phyloP scores from a whole-genome alignment of 805 yeast species.

The Zygotorulaspora danielsina region DNA sequence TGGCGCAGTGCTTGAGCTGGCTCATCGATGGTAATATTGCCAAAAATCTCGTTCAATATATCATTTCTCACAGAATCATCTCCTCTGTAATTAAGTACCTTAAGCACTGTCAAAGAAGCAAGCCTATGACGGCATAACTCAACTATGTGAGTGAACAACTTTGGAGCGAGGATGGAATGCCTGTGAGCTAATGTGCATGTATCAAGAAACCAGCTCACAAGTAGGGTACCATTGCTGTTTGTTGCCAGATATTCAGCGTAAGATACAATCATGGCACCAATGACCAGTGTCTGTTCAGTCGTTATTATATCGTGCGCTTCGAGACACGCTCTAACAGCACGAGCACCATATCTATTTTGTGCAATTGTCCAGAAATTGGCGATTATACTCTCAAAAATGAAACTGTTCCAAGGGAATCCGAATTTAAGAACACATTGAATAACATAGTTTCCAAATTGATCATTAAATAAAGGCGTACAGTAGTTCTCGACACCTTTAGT shows the following conservation, averaged over 20 bases:
- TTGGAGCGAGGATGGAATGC: conserved; percentile 59
- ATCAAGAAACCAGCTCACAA: conserved; percentile 92
- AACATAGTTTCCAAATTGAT: conserved; percentile 95
- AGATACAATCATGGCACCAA: conserved; percentile 72
- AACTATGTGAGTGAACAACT: conserved; percentile 57
- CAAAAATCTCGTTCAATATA: conserved; percentile 65
- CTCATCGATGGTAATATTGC: conserved; percentile 38
- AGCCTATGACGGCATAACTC: conserved; percentile 72
- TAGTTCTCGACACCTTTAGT: conserved; percentile 71
- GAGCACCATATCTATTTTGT: conserved; percentile 87
- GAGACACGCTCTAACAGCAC: conserved; percentile 89
- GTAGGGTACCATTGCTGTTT: conserved; percentile 81
- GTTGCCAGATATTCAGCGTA: conserved; percentile 75
- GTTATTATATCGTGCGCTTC: conserved; percentile 66
- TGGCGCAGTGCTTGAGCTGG: conserved; percentile 49
- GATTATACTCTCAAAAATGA: conserved; percentile 78
- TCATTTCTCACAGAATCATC: conserved; percentile 58
- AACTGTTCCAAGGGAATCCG: conserved; percentile 83
- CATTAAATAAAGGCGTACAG: conserved; percentile 80
- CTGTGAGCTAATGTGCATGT: conserved; percentile 67
- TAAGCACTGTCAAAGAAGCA: conserved; percentile 77
- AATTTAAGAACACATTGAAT: conserved; percentile 91
- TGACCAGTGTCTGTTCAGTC: conserved; percentile 61
- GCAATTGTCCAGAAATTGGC: conserved; percentile 76
- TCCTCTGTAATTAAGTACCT: conserved; percentile 65